Conservation (phyloP, 2,329 filamentous ascomycete genomes). For the Xylariaceae sp. region DNA sequence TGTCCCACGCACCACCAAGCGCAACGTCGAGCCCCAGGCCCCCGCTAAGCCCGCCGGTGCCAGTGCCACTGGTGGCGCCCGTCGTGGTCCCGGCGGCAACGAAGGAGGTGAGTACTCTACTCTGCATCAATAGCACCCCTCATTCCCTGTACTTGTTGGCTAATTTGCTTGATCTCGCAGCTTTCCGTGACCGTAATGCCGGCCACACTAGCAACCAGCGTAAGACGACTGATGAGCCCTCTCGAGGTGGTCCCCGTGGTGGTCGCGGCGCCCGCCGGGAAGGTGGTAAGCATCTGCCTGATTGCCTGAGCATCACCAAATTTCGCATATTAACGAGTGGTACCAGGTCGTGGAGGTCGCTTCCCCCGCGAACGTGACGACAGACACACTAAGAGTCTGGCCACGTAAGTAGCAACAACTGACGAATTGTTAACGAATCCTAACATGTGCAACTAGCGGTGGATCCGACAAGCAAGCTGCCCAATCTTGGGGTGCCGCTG, state of each 20-base stretch:
- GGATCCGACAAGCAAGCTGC: slow-evolving; percentile 84
- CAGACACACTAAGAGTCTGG: slow-evolving; percentile 49
- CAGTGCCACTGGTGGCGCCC: slow-evolving; percentile 46
- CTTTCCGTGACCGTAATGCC: slow-evolving; percentile 84
- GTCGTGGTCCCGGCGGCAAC: slow-evolving; percentile 67
- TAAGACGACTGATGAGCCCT: slow-evolving; percentile 70
- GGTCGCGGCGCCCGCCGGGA: slow-evolving; percentile 62
- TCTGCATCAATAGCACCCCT: slow-evolving; percentile 13
- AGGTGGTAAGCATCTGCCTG: slow-evolving; percentile 45
- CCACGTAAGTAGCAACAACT: slow-evolving; percentile 42
- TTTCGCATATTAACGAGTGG: slow-evolving; percentile 15
- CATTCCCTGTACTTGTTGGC: slow-evolving; percentile 8
- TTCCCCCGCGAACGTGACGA: slow-evolving; percentile 54
- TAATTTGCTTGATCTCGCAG: slow-evolving; percentile 43
- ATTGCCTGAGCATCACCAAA: not conserved
- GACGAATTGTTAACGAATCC: no score
- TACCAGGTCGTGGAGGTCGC: slow-evolving; percentile 52
- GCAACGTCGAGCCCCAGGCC: slow-evolving; percentile 76
- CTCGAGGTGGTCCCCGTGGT: slow-evolving; percentile 56
- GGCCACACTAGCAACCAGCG: slow-evolving; percentile 79
- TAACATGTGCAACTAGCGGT: slow-evolving; percentile 38
- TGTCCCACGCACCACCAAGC: slow-evolving; percentile 72
- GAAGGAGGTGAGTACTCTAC: slow-evolving; percentile 72
- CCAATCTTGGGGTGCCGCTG: slow-evolving; percentile 83
- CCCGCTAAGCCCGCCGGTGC: slow-evolving; percentile 45